Conservation (phyloP, 441 rosid species). For the Lepidium campestre region DNA sequence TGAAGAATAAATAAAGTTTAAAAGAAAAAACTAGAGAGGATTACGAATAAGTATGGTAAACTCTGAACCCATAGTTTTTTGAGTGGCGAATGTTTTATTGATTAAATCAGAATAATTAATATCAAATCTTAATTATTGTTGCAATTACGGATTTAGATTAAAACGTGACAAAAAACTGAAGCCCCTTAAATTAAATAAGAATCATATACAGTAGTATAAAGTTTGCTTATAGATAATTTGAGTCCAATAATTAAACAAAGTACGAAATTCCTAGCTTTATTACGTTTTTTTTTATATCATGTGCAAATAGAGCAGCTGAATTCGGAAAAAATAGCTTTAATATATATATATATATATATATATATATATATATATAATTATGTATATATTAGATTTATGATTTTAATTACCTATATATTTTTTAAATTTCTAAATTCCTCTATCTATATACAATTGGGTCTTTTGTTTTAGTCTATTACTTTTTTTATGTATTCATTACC, state of each 20-base stretch:
- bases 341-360: no score
- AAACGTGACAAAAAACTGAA: no score
- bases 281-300: background rate
- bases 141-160: background rate
- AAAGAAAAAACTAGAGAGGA: background rate
- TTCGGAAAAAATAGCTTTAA: no score
- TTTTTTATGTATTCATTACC: no score
- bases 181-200: background rate
- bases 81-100: slow-evolving; percentile 6
- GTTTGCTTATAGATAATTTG: background rate
- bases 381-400: no score
- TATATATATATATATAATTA: no score
- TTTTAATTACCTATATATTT: no score
- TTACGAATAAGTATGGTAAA: slow-evolving; percentile 11
- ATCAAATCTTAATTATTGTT: background rate
- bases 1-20: background rate
- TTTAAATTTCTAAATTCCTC: background rate
- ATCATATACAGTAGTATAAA: background rate
- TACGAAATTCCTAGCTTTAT: background rate
- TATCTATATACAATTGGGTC: no score
- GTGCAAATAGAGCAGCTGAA: no score
- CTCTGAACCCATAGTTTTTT: slow-evolving; percentile 7
- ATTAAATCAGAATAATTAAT: background rate
- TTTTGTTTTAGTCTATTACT: no score
- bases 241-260: background rate